Evolutionary conservation across 225 moss, liverwort and hornwort genomes (phyloP), one percentile per base, ranked within the genome.

Genomic region (Ulota crispa): DNA sequence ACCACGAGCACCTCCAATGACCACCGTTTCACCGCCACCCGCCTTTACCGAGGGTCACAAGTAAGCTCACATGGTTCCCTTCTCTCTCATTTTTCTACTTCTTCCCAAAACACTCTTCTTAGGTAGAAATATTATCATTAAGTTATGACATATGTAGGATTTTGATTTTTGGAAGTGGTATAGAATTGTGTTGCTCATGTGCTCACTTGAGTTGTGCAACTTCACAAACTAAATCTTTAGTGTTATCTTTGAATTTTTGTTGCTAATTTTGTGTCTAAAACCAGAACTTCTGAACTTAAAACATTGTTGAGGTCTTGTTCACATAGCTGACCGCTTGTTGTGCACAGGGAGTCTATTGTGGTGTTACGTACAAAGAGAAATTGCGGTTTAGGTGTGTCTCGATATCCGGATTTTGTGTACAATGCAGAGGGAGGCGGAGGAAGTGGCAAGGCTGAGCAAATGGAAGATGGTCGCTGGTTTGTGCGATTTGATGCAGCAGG

Each of bases 341-440:
- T 70, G 68, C 75, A 80, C 78, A 91, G 91, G 75, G 91, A 87
- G 59, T 83, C 80, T 54, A 80, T 57, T 26, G 95, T 95, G 76
- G 76, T 91, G 77, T 83, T 97, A 14, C 85, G 88, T n/a, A 97
- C 97, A 6, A 86, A 85, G 63, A 89, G 75, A 65, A 94, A 93
- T 6, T 97, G 97, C 71, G 93, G 92, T 30, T 74, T 97, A 60
- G 95, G 97, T 4, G 93, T 97, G 30, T 94, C 97, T 3, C 79
- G 88, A 20, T 97, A 92, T 72, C 97, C 97, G 43, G 95, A 97
- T 78, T 97, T 97, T 68, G 91, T 94, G 43, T 97, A 97, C 87
- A 94, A 97, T 77, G 95, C 97, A 18, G 91, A 91, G 79, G 97
- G 97, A 64, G 97, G 97, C 7, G 94, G 97, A 15, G 97, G 97